A percentile compares a stretch with the other conserved stretches of the same genome.
These are phyloP conservation scores for Epichloe bromicola DNA, from an alignment of 2,329 filamentous ascomycete species.

Conservation along the genomic window DNA sequence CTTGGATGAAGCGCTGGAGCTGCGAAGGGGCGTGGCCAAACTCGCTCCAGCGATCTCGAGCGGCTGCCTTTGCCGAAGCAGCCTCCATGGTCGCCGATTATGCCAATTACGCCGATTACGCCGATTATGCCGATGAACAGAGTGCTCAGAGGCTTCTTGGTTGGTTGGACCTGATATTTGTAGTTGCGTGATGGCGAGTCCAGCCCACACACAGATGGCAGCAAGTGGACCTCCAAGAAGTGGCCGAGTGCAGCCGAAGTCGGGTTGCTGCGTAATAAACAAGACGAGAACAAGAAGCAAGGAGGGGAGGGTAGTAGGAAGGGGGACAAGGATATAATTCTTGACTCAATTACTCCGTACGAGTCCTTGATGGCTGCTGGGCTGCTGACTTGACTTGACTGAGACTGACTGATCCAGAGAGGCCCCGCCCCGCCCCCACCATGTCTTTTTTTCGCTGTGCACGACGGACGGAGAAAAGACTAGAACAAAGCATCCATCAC, in stretches of 20 bases:
- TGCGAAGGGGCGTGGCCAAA: constrained; percentile 67
- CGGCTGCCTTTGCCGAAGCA: constrained; percentile 86
- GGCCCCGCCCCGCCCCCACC: neutral
- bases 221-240: neutral
- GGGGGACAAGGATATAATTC: neutral
- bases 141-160: neutral
- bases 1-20: constrained; percentile 89
- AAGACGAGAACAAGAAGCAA: too few species aligned
- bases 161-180: neutral
- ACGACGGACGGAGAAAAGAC: too few species aligned
- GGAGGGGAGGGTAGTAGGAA: too few species aligned
- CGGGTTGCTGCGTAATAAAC: neutral
- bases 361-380: constrained; percentile 4
- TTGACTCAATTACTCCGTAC: neutral
- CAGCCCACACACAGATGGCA: neutral
- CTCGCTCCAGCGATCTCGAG: constrained; percentile 83
- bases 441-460: neutral
- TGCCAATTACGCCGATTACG: neutral
- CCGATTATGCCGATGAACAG: neutral
- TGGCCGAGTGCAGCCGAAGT: neutral
- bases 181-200: neutral
- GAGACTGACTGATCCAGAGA: too few species aligned
- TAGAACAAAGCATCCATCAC: too few species aligned
- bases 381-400: too few species aligned
- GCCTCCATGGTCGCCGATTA: constrained; percentile 59